phyloP scores from a whole-genome alignment of 352 stramenopile species.

The Pythium aquatile region DNA sequence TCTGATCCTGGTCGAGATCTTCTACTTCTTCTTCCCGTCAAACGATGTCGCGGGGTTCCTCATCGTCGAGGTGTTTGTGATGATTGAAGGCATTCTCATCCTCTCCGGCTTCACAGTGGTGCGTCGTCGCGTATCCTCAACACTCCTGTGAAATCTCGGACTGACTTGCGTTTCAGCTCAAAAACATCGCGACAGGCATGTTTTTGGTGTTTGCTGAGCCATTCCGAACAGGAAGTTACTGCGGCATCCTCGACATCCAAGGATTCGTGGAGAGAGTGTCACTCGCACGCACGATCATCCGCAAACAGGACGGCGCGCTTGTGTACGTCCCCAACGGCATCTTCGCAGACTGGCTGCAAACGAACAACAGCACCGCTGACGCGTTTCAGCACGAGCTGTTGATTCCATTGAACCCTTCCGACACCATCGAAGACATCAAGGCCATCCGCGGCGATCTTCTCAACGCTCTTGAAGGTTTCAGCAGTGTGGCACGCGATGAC shows the following conservation, averaged over 20 bases:
- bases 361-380: slow-evolving; percentile 53
- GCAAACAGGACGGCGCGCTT: slow-evolving; percentile 55
- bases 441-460: slow-evolving; percentile 28
- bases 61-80: slow-evolving; percentile 65
- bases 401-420: slow-evolving; percentile 43
- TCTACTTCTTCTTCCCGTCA: slow-evolving; percentile 81
- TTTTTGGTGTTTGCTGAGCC: slow-evolving; percentile 86
- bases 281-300: slow-evolving; percentile 70
- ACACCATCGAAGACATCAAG: slow-evolving; percentile 42
- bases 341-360: slow-evolving; percentile 72
- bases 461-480: slow-evolving; percentile 19
- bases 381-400: slow-evolving; percentile 50
- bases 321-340: slow-evolving; percentile 82
- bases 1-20: slow-evolving; percentile 78
- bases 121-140: background rate
- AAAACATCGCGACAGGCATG: slow-evolving; percentile 77
- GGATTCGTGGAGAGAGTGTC: slow-evolving; percentile 80
- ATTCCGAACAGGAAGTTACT: slow-evolving; percentile 69
- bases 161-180: slow-evolving; percentile 39
- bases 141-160: background rate
- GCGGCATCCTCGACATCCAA: slow-evolving; percentile 42
- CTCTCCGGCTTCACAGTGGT: slow-evolving; percentile 70
- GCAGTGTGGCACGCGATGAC: slow-evolving; percentile 1
- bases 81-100: slow-evolving; percentile 59
- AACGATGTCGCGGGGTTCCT: slow-evolving; percentile 61